Base-by-base conservation (phyloP, 208 protist species). In the Wallacemonas sp. region DNA sequence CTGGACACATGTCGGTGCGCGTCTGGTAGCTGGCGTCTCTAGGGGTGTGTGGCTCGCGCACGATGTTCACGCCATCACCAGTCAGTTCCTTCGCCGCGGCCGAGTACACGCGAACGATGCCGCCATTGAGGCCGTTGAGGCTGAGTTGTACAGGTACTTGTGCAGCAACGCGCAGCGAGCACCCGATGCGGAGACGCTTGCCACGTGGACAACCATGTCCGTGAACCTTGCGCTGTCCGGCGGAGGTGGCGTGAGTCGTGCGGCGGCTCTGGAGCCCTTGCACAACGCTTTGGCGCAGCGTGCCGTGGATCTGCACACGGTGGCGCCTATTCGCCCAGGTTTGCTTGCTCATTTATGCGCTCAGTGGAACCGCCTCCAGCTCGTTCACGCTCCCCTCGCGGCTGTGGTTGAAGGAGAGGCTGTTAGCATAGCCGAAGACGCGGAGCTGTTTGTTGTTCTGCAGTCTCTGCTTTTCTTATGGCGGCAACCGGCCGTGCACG, bases 391-490 rank as follows among this genome's bases (percentile, higher is more conserved):
- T 1, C 53, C 74, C 2, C 55, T 88, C 34, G 84, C 77, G 11
- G 64, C 80, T 19, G 69, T 73, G 19, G 62, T 95, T 33, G 81
- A 89, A 53, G 77, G 78, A 44, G 73, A 88, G 60, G 82, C 80
- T 8, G 77, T 79, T 64, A 72, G 84, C 22, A 68, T 91, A 34
- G 86, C 84, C 9, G 84, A 91, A 62, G 68, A 80, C 19, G 75
- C 75, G 17, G 84, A 93, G 68, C 55, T 79, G 9, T 89, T 84
- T 56, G 86, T 70, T 30, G 71, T 75, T 1, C 70, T 91, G 21
- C 80, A 93, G 61, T 59, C 83, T 12, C 80, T 95, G 41, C 68
- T 49, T 30, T 93, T 92, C 54, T 60, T 93, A 12, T 74, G 66
- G 27, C 76, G 82, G 14, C 86, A 92, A 39, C 77, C 75, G 58